Conservation (phyloP, 2,329 filamentous ascomycete genomes). For the Penicillium aurantiogriseum region DNA sequence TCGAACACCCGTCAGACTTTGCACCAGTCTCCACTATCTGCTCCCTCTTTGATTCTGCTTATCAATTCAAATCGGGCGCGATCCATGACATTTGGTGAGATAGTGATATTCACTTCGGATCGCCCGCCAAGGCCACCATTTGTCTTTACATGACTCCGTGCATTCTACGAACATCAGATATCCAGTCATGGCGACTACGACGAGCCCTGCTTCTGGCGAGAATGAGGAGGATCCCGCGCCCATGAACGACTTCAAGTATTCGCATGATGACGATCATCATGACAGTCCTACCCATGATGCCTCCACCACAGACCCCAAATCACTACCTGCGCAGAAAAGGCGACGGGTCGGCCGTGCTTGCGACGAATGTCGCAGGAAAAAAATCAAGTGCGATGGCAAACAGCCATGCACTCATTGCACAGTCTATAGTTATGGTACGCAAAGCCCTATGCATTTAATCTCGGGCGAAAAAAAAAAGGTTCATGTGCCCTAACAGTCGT, state of each 20-base stretch:
- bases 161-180: conserved; percentile 9
- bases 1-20: not conserved
- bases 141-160: conserved; percentile 26
- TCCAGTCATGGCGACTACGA: conserved; percentile 29
- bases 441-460: not conserved
- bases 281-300: conserved; percentile 20
- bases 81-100: conserved; percentile 9
- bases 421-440: conserved; percentile 93
- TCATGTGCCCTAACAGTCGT: conserved; percentile 16
- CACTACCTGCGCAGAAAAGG: conserved; percentile 67
- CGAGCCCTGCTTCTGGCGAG: conserved; percentile 27
- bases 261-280: conserved; percentile 19
- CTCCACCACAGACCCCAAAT: conserved; percentile 27
- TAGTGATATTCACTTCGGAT: conserved; percentile 11
- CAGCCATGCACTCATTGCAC: conserved; percentile 94
- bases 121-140: conserved; percentile 19
- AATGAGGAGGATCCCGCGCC: conserved; percentile 31
- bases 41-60: not conserved
- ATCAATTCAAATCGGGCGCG: conserved; percentile 15
- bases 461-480: not conserved
- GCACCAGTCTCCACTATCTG: not conserved
- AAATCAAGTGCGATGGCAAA: conserved; percentile 84
- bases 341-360: conserved; percentile 76
- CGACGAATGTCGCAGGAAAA: conserved; percentile 79
- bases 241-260: conserved; percentile 16